Evolutionary conservation across 208 protist species (phyloP).

Genomic region (Angomonas deanei): DNA sequence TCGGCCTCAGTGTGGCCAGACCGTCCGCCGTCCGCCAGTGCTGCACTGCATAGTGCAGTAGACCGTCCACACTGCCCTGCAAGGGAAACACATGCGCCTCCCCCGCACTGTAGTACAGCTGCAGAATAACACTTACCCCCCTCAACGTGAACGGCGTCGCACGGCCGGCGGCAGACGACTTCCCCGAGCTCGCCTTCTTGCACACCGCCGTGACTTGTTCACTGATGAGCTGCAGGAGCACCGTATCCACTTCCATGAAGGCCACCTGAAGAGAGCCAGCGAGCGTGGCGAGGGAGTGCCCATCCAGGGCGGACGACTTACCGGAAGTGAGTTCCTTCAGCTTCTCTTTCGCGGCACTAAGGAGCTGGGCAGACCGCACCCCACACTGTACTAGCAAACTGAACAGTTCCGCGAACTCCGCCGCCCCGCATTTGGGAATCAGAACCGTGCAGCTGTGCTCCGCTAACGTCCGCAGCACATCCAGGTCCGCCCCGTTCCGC

Average conservation of each 20-base stretch:
- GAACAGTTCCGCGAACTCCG: constrained; percentile 40
- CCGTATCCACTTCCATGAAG: constrained; percentile 46
- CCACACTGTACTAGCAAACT: constrained; percentile 59
- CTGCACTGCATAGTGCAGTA: constrained; percentile 11
- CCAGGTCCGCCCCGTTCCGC: constrained; percentile 44
- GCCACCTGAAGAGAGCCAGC: constrained; percentile 38
- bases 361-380: constrained; percentile 43
- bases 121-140: constrained; percentile 22
- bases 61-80: constrained; percentile 24
- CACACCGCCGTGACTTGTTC: constrained; percentile 18
- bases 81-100: constrained; percentile 7
- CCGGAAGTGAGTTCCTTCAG: neutral
- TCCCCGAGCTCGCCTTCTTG: constrained; percentile 1
- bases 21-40: neutral
- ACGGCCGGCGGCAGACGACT: neutral
- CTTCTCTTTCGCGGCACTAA: constrained; percentile 22
- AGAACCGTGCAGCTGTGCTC: constrained; percentile 39
- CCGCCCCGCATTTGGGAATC: constrained; percentile 32
- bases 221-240: constrained; percentile 23
- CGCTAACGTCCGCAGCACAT: constrained; percentile 45
- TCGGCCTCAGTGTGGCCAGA: neutral
- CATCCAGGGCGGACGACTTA: constrained; percentile 13
- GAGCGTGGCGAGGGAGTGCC: constrained; percentile 28
- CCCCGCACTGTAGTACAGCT: constrained; percentile 15
- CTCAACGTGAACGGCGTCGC: constrained; percentile 7